phyloP scores from a whole-genome alignment of 352 stramenopile species.

The Pythium periplocum region DNA sequence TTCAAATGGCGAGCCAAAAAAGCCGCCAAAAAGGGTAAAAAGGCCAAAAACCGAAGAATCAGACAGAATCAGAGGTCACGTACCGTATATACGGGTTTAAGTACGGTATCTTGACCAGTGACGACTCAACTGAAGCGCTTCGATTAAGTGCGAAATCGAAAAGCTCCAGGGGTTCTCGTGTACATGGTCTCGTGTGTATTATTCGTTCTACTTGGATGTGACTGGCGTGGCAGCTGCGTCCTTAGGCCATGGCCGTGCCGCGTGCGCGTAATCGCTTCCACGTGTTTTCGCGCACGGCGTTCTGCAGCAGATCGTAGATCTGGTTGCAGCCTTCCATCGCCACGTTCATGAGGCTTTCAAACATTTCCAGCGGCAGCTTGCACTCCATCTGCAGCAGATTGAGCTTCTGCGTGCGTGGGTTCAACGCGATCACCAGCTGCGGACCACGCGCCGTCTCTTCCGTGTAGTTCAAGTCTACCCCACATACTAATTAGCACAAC shows the following conservation, averaged over 20 bases:
- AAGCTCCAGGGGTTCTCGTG: too few relatives aligned
- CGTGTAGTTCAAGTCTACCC: slow-evolving; percentile 85
- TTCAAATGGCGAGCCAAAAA: too few relatives aligned
- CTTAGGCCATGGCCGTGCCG: slow-evolving; percentile 17
- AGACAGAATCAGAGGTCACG: too few relatives aligned
- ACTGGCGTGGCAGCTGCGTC: too few relatives aligned
- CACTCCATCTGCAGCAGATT: slow-evolving; percentile 90
- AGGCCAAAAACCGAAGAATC: too few relatives aligned
- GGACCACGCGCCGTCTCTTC: slow-evolving; percentile 85
- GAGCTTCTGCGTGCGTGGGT: slow-evolving; percentile 84
- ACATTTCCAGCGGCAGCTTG: slow-evolving; percentile 84
- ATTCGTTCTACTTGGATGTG: too few relatives aligned
- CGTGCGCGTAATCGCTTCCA: slow-evolving; percentile 70
- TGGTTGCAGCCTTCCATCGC: slow-evolving; percentile 78
- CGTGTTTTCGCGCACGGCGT: slow-evolving; percentile 80
- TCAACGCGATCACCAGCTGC: slow-evolving; percentile 83
- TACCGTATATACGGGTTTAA: not conserved
- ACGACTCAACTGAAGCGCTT: too few relatives aligned
- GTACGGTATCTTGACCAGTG: not conserved
- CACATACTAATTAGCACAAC: slow-evolving; percentile 3
- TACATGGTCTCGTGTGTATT: too few relatives aligned
- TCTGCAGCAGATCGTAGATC: slow-evolving; percentile 82
- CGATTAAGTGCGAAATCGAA: too few relatives aligned
- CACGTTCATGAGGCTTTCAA: slow-evolving; percentile 80
- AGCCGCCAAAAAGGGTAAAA: too few relatives aligned